Evolutionary conservation across 2,329 filamentous ascomycete species (phyloP), one percentile per base, ranked within the genome.

Genomic region (Juglanconis sp.): DNA sequence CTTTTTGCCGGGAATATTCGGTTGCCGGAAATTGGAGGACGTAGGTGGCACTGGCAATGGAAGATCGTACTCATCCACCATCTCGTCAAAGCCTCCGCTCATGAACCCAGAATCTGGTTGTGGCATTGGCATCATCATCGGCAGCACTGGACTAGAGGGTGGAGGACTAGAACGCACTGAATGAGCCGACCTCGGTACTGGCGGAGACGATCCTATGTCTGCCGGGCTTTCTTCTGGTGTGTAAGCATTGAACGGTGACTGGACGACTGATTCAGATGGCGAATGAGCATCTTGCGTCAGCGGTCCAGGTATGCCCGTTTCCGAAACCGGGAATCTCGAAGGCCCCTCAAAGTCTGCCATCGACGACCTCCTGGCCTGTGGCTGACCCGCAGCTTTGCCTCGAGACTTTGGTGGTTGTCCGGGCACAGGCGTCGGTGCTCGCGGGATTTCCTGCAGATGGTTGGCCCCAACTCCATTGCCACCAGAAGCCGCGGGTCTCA

Each of bases 151-250:
- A 70, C 94, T 98, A 2, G 93, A 96, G 32, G 88, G 85, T 34
- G 86, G 84, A 4, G 89, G 87, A 61, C 84, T 87, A 2, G 83
- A 84, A 54, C 72, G 79, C 35, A 81, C 76, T 65, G 79, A 86
- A 48, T 79, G 74, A 35, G 80, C 78, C 42, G 82, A 82, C 65
- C 85, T 83, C 64, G 92, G 86, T 1, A 96, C 81, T 1, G 95
- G 95, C 13, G 94, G 94, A 3, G 94, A 98, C 0, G 95, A 98
- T 1, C 90, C 90, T 67, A 98, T 91, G 57, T 91, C 90, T 53
- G 86, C 87, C 4, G 92, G 89, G 56, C 92, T 96, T 59, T 89
- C 80, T 56, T 80, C 83, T 56, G 85, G 82, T 44, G 75, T 77
- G 64, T 79, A 79, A 7, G 65, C 67, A 32, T 77, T 80, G 38